Evolutionary conservation across 495 filamentous ascomycete species (phyloP), one percentile per base, ranked within the genome.

Genomic region (Cetradonia linearis): DNA sequence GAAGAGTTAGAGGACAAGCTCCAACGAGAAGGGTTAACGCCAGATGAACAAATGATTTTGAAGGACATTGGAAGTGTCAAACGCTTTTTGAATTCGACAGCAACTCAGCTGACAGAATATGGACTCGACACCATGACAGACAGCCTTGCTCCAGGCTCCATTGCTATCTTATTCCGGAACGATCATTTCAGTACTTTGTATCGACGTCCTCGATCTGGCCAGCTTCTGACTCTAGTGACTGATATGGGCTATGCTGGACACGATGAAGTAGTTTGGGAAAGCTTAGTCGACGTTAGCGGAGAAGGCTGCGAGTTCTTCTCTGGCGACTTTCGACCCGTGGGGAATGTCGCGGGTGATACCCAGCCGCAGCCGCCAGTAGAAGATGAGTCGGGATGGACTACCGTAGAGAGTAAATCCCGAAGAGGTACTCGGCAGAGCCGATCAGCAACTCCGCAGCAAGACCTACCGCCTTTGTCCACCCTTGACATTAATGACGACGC

Each of bases 101-200:
- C 88, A 25, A 96, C 93, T 0, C 93, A 98, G 66, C 77, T 97
- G 6, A 96, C 92, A 3, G 70, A 78, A 2, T 86, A 84, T 71
- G 93, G 93, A 0, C 81, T 98, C 1, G 77, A 84, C 6, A 80
- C 85, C 5, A 81, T 98, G 14, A 75, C 74, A 3, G 77, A 80
- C 48, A 77, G 72, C 8, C 70, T 96, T 49, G 72, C 75, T 16
- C 86, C 89, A 1, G 89, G 89, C 3, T 81, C 85, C 0, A 77
- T 95, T 9, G 88, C 87, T 0, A 97, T 98, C 53, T 72, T 97
- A 2, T 98, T 98, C 74, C 82, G 93, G 36, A 98, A 98, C 63
- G 92, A 97, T 66, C 93, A 98, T 72, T 98, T 98, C 68, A 86
- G 86, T 33, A 97, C 93, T 0, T 68, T 98, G 0, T 95, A 96